Evolutionary conservation across 306 rosid genomes (phyloP).

Genomic region (Calophaca sinica): DNA sequence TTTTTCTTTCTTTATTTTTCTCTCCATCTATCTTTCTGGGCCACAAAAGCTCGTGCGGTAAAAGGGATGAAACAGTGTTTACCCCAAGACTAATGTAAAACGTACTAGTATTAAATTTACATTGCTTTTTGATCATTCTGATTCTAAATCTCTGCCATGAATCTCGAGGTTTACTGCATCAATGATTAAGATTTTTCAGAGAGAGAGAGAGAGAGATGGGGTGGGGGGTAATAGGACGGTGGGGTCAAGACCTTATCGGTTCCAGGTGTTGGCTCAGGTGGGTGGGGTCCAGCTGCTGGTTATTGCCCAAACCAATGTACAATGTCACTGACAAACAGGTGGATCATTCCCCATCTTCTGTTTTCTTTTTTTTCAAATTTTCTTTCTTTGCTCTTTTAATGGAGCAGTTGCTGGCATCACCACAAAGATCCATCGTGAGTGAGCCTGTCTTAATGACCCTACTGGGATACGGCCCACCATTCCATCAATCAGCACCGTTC

Average conservation of each 20-base stretch:
- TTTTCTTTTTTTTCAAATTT: conserved; percentile 8
- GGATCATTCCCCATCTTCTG: conserved; percentile 82
- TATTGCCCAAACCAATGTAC: conserved; percentile 82
- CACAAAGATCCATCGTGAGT: conserved; percentile 59
- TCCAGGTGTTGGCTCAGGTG: conserved; percentile 96
- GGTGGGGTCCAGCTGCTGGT: conserved; percentile 71
- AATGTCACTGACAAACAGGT: conserved; percentile 98
- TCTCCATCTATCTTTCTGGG: conserved; percentile 40
- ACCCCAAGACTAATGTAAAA: conserved; percentile 13
- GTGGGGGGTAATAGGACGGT: conserved; percentile 54
- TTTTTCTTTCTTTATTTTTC: background rate
- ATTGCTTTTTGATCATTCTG: conserved; percentile 49
- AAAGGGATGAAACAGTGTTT: conserved; percentile 62
- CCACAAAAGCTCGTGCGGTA: conserved; percentile 51
- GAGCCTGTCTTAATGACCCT: conserved; percentile 53
- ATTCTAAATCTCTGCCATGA: conserved; percentile 55
- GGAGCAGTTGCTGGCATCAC: conserved; percentile 68
- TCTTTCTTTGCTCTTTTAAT: conserved; percentile 23
- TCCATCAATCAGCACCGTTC: conserved; percentile 60
- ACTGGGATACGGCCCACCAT: conserved; percentile 55
- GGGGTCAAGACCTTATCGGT: conserved; percentile 83
- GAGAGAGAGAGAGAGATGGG: too few relatives aligned
- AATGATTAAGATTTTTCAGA: conserved; percentile 72
- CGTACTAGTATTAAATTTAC: conserved; percentile 37
- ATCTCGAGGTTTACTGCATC: conserved; percentile 68